Conservation (phyloP, 108 stramenopile species). For the Aurantiochytrium sp. region DNA sequence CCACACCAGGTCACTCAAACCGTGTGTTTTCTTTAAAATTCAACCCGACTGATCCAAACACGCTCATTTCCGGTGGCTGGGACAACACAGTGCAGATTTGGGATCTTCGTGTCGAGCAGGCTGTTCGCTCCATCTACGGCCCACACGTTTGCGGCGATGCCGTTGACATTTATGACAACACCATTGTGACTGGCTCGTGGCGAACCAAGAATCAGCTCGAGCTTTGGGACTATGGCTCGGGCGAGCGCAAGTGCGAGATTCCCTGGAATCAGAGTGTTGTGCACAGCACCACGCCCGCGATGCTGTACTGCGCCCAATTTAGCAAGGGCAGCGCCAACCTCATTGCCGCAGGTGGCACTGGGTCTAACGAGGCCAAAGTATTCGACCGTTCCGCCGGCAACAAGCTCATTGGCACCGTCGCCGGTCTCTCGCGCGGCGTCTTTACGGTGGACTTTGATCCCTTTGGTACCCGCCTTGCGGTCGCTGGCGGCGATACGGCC, state of each 20-base stretch:
- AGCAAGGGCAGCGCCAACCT: constrained; percentile 35
- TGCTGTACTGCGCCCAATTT: constrained; percentile 58
- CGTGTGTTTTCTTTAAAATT: constrained; percentile 49
- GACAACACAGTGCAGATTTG: constrained; percentile 60
- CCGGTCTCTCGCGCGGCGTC: constrained; percentile 49
- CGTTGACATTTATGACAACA: constrained; percentile 31
- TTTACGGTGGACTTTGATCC: constrained; percentile 53
- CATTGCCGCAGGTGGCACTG: constrained; percentile 52
- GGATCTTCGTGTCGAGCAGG: constrained; percentile 40
- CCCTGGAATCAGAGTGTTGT: constrained; percentile 29
- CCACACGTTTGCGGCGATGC: constrained; percentile 55
- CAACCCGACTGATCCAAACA: constrained; percentile 37
- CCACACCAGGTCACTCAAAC: constrained; percentile 48
- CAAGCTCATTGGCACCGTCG: constrained; percentile 46
- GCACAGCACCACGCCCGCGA: constrained; percentile 26
- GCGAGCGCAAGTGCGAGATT: constrained; percentile 31
- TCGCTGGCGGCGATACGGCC: constrained; percentile 29
- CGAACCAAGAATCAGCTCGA: constrained; percentile 46
- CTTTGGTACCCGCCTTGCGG: constrained; percentile 3
- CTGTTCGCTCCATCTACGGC: constrained; percentile 45
- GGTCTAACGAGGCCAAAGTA: constrained; percentile 57
- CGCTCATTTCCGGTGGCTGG: constrained; percentile 46
- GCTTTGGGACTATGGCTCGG: constrained; percentile 49
- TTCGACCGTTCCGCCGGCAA: constrained; percentile 42
- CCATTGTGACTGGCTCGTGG: constrained; percentile 46